Base-by-base conservation (phyloP, 768 basidiomycete species). In the Lactifluus subvellereus region DNA sequence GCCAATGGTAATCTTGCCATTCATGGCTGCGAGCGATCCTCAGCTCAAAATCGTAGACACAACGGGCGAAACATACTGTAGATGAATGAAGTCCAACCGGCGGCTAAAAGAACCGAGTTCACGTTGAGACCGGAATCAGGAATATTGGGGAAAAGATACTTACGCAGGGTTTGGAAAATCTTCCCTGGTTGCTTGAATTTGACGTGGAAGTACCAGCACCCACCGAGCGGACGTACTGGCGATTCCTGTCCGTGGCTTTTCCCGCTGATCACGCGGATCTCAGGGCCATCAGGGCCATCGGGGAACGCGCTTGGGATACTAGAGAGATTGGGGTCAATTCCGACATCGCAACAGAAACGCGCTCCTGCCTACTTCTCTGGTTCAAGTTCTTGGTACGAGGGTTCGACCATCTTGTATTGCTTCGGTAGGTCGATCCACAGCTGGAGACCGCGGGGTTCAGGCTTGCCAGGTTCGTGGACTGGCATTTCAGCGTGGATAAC, bases 161-260 rank as follows among this genome's bases (percentile, higher is more conserved):
- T 67, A 85, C 91, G 94, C 45, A 98, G 78, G 10, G 87, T 84
- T 72, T 95, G 95, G 77, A 91, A 96, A 35, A 92, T 80, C 35
- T 74, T 78, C 2, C 82, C 85, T 35, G 83, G 79, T 63, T 80
- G 80, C 32, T 80, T 75, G 72, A 95, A 85, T 61, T 77, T 84
- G 64, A 88, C 75, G 70, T 95, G 91, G 76, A 95, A 87, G 74
- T 84, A 97, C 91, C 92, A 95, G 74, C 94, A 95, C 6, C 95
- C 95, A 13, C 95, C 95, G 0, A 94, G 81, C 0, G 92, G 92
- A 53, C 88, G 79, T 27, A 98, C 94, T 32, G 94, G 94, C 2
- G 92, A 94, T 70, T 88, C 87, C 14, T 85, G 79, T 13, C 90
- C 93, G 67, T 94, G 84, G 62, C 91, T 90, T 72, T 86, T 87